Conservation (phyloP, 768 basidiomycete genomes). For the Sporobolomyces phaffii region DNA sequence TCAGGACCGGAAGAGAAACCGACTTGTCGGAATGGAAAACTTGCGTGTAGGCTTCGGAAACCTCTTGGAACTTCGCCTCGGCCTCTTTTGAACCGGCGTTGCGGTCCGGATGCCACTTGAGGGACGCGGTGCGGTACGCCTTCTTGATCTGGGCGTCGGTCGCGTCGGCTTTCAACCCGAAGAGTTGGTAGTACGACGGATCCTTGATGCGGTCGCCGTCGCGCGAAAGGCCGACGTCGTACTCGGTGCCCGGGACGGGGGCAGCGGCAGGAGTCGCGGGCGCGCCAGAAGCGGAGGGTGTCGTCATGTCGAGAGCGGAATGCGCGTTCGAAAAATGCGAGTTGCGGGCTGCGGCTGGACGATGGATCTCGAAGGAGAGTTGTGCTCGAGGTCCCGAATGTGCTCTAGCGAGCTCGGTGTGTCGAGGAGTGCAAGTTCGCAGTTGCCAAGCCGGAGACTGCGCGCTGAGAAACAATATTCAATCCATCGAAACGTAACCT, state of each 20-base stretch:
- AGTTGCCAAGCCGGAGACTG: too few species aligned
- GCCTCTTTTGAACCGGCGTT: conserved; percentile 83
- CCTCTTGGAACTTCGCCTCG: conserved; percentile 92
- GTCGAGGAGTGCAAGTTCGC: too few species aligned
- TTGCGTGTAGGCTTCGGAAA: conserved; percentile 86
- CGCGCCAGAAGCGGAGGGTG: too few species aligned
- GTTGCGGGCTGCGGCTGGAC: too few species aligned
- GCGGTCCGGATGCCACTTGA: conserved; percentile 59
- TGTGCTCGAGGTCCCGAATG: too few species aligned
- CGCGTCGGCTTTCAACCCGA: conserved; percentile 65
- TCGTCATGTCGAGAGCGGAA: too few species aligned
- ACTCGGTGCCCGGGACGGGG: neutral
- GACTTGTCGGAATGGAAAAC: conserved; percentile 16
- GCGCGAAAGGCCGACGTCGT: conserved; percentile 17
- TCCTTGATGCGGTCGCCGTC: conserved; percentile 22
- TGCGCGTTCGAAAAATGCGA: too few species aligned
- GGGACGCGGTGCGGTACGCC: conserved; percentile 61
- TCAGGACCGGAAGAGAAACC: neutral
- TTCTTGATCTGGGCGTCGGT: conserved; percentile 82
- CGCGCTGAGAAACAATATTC: too few species aligned
- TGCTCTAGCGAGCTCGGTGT: too few species aligned
- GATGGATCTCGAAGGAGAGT: too few species aligned
- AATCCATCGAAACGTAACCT: too few species aligned
- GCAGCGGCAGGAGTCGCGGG: neutral
- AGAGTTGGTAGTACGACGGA: conserved; percentile 67